These are phyloP conservation scores for Nidula niveotomentosa DNA, from an alignment of 1,284 basidiomycete species.

Conservation along the genomic window DNA sequence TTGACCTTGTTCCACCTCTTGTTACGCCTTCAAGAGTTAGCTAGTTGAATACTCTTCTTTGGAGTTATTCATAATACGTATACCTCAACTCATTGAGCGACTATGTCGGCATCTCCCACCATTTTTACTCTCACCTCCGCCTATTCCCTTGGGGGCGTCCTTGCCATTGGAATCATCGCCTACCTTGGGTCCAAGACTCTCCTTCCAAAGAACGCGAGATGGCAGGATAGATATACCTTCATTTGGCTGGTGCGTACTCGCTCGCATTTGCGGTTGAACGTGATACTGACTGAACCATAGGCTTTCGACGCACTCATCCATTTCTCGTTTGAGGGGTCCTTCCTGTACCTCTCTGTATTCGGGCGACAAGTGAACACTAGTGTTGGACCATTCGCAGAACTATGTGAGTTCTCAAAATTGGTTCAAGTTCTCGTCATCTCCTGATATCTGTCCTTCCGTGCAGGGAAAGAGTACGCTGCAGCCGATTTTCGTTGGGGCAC, in stretches of 20 bases:
- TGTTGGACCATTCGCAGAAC: constrained; percentile 66
- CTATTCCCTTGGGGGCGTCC: constrained; percentile 62
- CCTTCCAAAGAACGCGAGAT: constrained; percentile 59
- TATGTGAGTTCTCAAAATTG: constrained; percentile 53
- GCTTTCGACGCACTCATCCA: constrained; percentile 80
- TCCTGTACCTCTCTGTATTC: constrained; percentile 73
- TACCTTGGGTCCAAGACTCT: constrained; percentile 48
- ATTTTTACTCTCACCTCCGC: constrained; percentile 71
- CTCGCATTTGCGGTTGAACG: not conserved
- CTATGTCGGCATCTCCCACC: constrained; percentile 19
- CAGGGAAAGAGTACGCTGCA: constrained; percentile 62
- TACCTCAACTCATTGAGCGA: constrained; percentile 7
- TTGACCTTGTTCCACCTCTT: no score
- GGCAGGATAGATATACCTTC: constrained; percentile 67
- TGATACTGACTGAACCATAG: constrained; percentile 27
- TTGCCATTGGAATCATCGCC: constrained; percentile 46
- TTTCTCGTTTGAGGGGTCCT: constrained; percentile 77
- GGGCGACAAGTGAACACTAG: constrained; percentile 73
- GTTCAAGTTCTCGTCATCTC: constrained; percentile 1
- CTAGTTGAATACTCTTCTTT: no score
- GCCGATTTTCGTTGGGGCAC: constrained; percentile 82
- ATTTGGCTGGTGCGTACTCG: constrained; percentile 60
- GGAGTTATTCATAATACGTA: no score
- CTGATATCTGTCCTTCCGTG: not conserved
- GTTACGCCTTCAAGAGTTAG: no score